Base-by-base conservation (phyloP, 2,329 filamentous ascomycete species). In the Chlorencoelia australis region DNA sequence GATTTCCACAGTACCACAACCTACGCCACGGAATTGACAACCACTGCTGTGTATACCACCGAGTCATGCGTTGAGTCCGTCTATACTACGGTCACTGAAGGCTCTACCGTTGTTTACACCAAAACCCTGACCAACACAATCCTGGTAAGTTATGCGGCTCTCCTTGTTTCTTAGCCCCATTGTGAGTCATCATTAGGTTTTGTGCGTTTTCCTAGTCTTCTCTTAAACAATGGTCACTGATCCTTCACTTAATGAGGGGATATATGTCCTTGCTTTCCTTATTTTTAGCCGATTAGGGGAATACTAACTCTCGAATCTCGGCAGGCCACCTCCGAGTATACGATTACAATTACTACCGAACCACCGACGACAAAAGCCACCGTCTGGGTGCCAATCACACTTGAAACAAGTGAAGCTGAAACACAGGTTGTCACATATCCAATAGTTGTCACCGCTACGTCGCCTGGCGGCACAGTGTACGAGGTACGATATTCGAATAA, bases 81-180 rank as follows among this genome's bases (percentile, higher is more conserved):
- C 4, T 41, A 38, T 16, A 41, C 35, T 2, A 43, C 34, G 8
- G 31, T 42, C n/a, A 55, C 65, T 26, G 59, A 61, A 2, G 48
- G 61, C 16, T 55, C 48, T 30, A 68, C 63, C 7, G 49, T 64
- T 29, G 58, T 64, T 13, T 8, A n/a, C 33, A 62, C 64, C 1
- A 55, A 62, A 16, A 69, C 64, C 36, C 59, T 65, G 11, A 51
- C 59, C n/a, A 61, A 64, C 31, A 58, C 61, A 26, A 47, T 55
- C 8, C 58, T 66, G 45, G n/a, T n/a, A n/a, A n/a, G n/a, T n/a
- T n/a, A n/a, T n/a, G n/a, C n/a, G n/a, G n/a, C n/a, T n/a, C n/a
- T n/a, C n/a, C n/a, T n/a, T n/a, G n/a, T n/a, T n/a, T n/a, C n/a
- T n/a, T n/a, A n/a, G n/a, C n/a, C n/a, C n/a, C n/a, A n/a, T n/a